phyloP scores from a whole-genome alignment of 73 alveolate genomes.

The Blepharisma japonicum region DNA sequence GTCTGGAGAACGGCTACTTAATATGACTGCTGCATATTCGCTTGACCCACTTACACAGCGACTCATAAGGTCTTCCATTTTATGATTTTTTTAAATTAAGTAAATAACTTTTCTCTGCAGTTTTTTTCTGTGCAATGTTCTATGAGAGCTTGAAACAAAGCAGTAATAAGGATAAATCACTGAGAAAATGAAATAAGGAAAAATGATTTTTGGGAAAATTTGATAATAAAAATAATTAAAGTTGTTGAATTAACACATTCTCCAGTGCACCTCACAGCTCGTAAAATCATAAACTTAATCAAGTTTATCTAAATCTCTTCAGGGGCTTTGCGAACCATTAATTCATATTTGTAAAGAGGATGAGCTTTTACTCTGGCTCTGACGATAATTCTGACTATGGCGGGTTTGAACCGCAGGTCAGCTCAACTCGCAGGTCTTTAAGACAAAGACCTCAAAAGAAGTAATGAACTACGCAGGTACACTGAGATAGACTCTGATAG shows the following conservation, averaged over 20 bases:
- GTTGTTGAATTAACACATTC: too few species aligned
- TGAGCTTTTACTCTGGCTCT: constrained; percentile 24
- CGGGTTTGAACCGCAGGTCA: not conserved
- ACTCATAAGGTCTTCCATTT: not conserved
- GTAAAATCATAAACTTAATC: too few species aligned
- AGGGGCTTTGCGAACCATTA: not conserved
- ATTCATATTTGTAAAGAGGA: constrained; percentile 30
- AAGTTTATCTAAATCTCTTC: too few species aligned
- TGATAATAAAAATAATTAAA: too few species aligned
- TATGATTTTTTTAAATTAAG: too few species aligned
- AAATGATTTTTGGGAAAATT: too few species aligned
- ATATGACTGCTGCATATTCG: not conserved
- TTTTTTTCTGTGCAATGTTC: too few species aligned
- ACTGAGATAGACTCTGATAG: constrained; percentile 8
- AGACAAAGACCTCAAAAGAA: not conserved
- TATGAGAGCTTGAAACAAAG: too few species aligned
- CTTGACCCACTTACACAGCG: not conserved
- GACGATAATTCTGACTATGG: constrained; percentile 34
- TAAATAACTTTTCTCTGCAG: too few species aligned
- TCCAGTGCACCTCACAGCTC: too few species aligned
- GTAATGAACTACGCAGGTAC: constrained; percentile 9
- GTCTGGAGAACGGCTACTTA: not conserved
- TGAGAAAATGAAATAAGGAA: too few species aligned
- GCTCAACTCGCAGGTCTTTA: not conserved
- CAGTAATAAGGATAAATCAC: too few species aligned